Evolutionary conservation across 192 early-diverging fungal genomes (phyloP), one percentile per base, ranked within the genome.

Genomic region (Allomyces javanicus): DNA sequence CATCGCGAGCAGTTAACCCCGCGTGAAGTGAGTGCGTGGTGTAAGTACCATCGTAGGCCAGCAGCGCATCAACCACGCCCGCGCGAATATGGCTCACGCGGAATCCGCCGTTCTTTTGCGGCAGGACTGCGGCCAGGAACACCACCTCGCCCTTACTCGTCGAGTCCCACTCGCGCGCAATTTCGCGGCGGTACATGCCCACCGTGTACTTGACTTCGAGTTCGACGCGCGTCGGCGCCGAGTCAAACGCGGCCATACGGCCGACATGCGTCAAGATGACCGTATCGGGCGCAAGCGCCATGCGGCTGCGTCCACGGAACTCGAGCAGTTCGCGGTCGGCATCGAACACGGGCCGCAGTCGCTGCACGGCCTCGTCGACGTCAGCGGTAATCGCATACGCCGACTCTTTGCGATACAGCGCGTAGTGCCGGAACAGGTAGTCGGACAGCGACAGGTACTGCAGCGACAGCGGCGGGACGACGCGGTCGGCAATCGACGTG

Each of bases 381-480:
- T 93, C 89, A 67, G 91, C 84, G 44, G 92, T 79, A 63, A 99
- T 89, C 62, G 85, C 89, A 66, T 83, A 87, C 1, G 85, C 84
- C 61, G 80, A 82, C 70, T 99, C 97, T 23, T 92, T 68, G 10
- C 86, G 83, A 74, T 87, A 87, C 25, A 98, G 77, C 58, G 83
- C 82, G 64, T 90, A 89, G 72, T 89, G 89, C 40, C 97, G 82
- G 21, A 84, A 73, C 61, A 99, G 71, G 73, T 96, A 97, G 71
- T 99, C 97, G 44, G 88, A 86, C 22, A 92, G 70, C 0, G 93
- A 88, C 67, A 99, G 77, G 71, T 89, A 99, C 78, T 99, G 96
- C 24, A 99, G 76, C 64, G 87, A 88, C 23, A 99, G 79, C 71
- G 94, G 93, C 5, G 96, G 96, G 7, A 93, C 72, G 1, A 88